Percentiles rank a stretch among this genome's conserved stretches.
Evolutionary conservation across 495 filamentous ascomycete species (phyloP).

Genomic region (Neurospora sp.): DNA sequence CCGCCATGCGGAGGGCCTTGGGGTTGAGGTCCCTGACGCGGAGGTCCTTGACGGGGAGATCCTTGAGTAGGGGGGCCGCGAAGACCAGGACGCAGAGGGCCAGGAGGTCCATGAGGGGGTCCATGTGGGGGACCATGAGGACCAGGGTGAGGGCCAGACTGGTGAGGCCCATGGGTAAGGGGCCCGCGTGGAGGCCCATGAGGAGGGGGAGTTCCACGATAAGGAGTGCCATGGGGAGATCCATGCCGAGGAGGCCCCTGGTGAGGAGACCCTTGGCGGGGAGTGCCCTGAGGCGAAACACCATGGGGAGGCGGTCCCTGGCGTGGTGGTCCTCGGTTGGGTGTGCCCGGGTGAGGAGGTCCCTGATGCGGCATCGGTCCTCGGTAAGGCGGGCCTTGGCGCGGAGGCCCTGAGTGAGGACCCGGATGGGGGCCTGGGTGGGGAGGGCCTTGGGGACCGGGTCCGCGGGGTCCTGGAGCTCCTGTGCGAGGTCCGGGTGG

Average conservation of each 20-base stretch:
- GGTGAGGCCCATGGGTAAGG: conserved; percentile 6
- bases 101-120: background rate
- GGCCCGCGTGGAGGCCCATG: background rate
- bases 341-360: background rate
- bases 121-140: conserved; percentile 5
- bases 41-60: conserved; percentile 7
- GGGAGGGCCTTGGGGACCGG: background rate
- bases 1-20: background rate
- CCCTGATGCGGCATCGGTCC: background rate
- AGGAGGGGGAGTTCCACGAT: background rate
- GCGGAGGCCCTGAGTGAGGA: background rate
- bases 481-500: background rate
- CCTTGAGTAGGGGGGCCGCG: conserved; percentile 5
- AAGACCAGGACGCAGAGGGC: background rate
- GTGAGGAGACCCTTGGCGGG: background rate
- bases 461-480: background rate
- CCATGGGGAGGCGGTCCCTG: background rate
- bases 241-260: background rate
- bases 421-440: background rate
- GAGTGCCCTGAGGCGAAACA: background rate
- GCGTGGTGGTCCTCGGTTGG: background rate
- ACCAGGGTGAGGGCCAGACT: conserved; percentile 4
- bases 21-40: background rate
- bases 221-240: conserved; percentile 3
- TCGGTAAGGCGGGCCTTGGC: background rate